phyloP scores from a whole-genome alignment of 306 rosid genomes.

The Medicago lupulina region DNA sequence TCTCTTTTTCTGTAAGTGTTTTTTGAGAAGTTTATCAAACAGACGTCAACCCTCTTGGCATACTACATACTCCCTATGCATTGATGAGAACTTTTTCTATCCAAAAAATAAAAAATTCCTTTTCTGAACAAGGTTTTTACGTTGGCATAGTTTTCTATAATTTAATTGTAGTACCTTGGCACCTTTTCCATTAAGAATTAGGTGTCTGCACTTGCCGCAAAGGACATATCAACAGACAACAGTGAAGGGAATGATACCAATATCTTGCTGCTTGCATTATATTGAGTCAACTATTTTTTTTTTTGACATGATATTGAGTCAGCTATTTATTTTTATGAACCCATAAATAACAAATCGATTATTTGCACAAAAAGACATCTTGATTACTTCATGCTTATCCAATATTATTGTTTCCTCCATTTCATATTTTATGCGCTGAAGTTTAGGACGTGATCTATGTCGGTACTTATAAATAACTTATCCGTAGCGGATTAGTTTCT shows the following conservation, averaged over 20 bases:
- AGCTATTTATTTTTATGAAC: constrained; percentile 16
- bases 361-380: neutral
- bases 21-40: neutral
- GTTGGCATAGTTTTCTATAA: neutral
- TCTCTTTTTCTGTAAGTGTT: neutral
- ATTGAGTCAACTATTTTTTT: neutral
- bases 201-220: constrained; percentile 14
- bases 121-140: constrained; percentile 12
- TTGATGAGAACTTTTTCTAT: neutral
- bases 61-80: neutral
- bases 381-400: constrained; percentile 4
- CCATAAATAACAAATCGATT: constrained; percentile 7
- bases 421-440: constrained; percentile 11
- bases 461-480: constrained; percentile 1
- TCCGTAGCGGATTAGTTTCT: neutral
- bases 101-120: constrained; percentile 1
- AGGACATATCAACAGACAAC: constrained; percentile 1
- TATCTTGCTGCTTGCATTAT: constrained; percentile 3
- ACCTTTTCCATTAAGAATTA: constrained; percentile 28
- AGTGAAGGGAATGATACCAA: neutral
- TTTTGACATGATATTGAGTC: too few relatives aligned
- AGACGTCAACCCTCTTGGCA: neutral
- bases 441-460: constrained; percentile 10
- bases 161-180: constrained; percentile 2
- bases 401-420: constrained; percentile 4